Evolutionary conservation across 2,329 filamentous ascomycete genomes (phyloP).

Genomic region (Moelleriella libera): DNA sequence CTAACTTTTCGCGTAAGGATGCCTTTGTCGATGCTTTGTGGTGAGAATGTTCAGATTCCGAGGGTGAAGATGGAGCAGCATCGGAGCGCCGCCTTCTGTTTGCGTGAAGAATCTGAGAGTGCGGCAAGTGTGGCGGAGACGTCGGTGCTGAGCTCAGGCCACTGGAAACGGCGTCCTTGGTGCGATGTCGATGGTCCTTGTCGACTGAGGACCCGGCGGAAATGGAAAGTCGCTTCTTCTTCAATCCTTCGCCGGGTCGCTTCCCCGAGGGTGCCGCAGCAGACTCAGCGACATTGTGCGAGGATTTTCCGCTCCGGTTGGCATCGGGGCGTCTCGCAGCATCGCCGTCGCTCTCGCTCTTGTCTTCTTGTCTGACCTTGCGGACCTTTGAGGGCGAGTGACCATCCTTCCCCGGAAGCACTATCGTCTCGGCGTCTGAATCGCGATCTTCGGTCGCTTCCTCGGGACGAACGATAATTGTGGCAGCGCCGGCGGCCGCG

Average conservation of each 20-base stretch:
- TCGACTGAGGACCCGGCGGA: constrained; percentile 17
- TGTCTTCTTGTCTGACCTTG: constrained; percentile 52
- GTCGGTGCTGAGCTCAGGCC: constrained; percentile 44
- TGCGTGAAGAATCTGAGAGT: constrained; percentile 15
- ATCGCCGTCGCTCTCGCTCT: constrained; percentile 39
- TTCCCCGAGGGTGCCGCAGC: constrained; percentile 12
- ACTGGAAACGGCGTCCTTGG: constrained; percentile 36
- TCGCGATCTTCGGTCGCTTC: constrained; percentile 40
- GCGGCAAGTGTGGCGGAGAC: constrained; percentile 30
- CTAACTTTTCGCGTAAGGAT: constrained; percentile 31
- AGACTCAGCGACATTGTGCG: constrained; percentile 17
- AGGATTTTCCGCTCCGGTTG: constrained; percentile 17
- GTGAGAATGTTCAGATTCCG: constrained; percentile 39
- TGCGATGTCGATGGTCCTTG: constrained; percentile 23
- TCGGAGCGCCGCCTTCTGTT: constrained; percentile 18
- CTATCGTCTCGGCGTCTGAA: constrained; percentile 60
- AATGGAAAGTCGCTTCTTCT: constrained; percentile 33
- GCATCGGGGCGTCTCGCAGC: constrained; percentile 15
- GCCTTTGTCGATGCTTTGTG: constrained; percentile 27
- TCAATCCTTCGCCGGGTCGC: constrained; percentile 19
- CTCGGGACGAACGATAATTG: constrained; percentile 11
- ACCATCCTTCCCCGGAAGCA: constrained; percentile 50
- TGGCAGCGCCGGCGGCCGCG: constrained; percentile 1
- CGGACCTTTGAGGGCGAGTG: constrained; percentile 48
- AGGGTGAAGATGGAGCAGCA: constrained; percentile 29